Percentiles rank a stretch among this genome's conserved stretches.
Evolutionary conservation across 768 basidiomycete species (phyloP).

Genomic region (Trametes villosa): DNA sequence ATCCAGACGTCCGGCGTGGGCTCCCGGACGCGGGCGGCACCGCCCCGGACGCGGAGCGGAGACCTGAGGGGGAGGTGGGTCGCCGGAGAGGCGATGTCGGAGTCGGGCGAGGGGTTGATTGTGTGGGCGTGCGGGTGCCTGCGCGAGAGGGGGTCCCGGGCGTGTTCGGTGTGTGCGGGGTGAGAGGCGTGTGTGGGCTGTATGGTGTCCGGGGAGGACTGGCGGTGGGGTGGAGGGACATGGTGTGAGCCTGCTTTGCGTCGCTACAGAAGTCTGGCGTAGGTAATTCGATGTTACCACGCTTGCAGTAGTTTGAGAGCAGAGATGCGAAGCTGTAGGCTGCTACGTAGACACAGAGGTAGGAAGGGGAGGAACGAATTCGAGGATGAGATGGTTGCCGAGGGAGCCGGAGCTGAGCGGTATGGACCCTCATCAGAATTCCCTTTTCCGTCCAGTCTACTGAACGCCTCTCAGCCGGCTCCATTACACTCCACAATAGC

Average conservation of each 20-base stretch:
- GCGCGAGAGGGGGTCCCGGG: constrained; percentile 12
- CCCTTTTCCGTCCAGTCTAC: not conserved
- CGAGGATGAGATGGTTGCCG: not conserved
- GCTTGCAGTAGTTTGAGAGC: too few species aligned
- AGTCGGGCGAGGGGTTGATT: constrained; percentile 36
- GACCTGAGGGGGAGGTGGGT: constrained; percentile 40
- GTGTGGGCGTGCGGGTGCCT: constrained; percentile 17
- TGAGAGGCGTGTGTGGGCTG: constrained; percentile 21
- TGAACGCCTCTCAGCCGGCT: not conserved
- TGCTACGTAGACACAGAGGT: too few species aligned
- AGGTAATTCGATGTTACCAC: too few species aligned
- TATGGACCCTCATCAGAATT: not conserved
- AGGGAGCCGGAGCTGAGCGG: too few species aligned
- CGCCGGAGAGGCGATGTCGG: constrained; percentile 50
- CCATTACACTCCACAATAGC: too few species aligned
- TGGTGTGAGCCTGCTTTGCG: too few species aligned
- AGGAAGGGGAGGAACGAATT: too few species aligned
- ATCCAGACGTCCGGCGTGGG: not conserved
- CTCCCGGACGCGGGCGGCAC: not conserved
- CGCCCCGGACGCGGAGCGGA: constrained; percentile 20
- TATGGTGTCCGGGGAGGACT: constrained; percentile 21
- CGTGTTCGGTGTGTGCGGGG: constrained; percentile 16
- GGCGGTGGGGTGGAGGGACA: constrained; percentile 11
- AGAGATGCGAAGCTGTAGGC: too few species aligned
- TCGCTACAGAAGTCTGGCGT: too few species aligned